Conservation (phyloP, 345 rosid species). For the Lumnitzera racemosa region DNA sequence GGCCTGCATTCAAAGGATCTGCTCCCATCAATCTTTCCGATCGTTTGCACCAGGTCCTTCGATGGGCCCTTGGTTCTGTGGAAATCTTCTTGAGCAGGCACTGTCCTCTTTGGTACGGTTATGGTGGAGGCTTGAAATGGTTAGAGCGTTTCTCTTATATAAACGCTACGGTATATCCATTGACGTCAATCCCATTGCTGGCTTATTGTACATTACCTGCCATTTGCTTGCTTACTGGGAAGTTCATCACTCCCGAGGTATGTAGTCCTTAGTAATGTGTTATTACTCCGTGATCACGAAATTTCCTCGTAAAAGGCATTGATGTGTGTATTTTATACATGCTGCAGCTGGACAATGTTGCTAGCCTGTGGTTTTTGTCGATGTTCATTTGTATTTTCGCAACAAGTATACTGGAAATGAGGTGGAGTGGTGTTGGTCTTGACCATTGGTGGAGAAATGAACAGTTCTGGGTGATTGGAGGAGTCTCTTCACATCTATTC, state of each 20-base stretch:
- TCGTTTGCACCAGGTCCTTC: conserved; percentile 55
- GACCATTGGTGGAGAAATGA: conserved; percentile 82
- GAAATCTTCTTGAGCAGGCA: conserved; percentile 67
- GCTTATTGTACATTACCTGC: conserved; percentile 65
- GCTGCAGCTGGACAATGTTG: conserved; percentile 49
- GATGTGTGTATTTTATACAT: not conserved
- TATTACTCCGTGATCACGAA: not conserved
- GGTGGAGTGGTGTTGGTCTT: conserved; percentile 63
- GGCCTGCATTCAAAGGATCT: conserved; percentile 58
- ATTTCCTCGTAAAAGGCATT: not conserved
- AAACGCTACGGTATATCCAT: conserved; percentile 51
- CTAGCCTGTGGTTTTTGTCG: conserved; percentile 52
- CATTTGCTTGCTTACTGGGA: conserved; percentile 61
- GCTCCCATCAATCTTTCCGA: conserved; percentile 58
- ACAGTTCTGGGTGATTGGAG: conserved; percentile 71
- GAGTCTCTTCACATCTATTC: conserved; percentile 57
- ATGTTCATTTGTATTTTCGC: conserved; percentile 56
- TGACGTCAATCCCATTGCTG: conserved; percentile 56
- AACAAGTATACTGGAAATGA: conserved; percentile 59
- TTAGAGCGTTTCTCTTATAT: conserved; percentile 63
- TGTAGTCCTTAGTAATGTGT: not conserved
- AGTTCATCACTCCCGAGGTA: conserved; percentile 66
- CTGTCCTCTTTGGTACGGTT: conserved; percentile 76
- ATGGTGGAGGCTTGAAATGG: conserved; percentile 60
- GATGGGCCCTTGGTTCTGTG: conserved; percentile 60